A percentile compares a stretch with the other conserved stretches of the same genome.
These are phyloP conservation scores for Thalassiosira exigua DNA, from an alignment of 352 stramenopile genomes.

Conservation along the genomic window DNA sequence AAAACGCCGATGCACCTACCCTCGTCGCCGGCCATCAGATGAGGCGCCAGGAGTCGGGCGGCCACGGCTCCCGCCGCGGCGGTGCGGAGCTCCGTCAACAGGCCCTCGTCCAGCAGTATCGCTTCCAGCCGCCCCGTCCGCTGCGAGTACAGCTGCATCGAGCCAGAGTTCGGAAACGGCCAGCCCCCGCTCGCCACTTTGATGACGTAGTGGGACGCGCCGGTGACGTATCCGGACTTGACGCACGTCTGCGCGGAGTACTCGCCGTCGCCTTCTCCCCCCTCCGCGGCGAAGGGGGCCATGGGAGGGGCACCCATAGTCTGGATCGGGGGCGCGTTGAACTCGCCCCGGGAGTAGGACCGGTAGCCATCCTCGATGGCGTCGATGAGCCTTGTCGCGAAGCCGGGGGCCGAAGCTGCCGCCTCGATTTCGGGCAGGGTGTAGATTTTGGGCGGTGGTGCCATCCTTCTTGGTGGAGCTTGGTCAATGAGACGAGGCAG, in stretches of 20 bases:
- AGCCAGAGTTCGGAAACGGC: constrained; percentile 53
- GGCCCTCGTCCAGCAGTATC: constrained; percentile 70
- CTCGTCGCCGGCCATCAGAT: constrained; percentile 4
- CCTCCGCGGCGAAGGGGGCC: constrained; percentile 40
- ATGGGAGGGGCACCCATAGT: constrained; percentile 67
- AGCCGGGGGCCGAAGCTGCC: constrained; percentile 32
- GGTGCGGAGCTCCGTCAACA: constrained; percentile 73
- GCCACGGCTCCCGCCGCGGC: constrained; percentile 69
- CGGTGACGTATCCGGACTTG: constrained; percentile 74
- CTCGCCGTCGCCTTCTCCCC: constrained; percentile 18
- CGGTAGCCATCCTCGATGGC: constrained; percentile 67
- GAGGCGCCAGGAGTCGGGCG: constrained; percentile 54
- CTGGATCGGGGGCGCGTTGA: constrained; percentile 64
- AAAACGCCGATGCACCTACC: constrained; percentile 64
- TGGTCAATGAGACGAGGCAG: too few relatives aligned
- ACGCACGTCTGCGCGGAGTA: constrained; percentile 75
- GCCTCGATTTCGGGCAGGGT: constrained; percentile 58
- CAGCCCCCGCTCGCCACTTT: constrained; percentile 68
- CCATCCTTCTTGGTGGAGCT: too few relatives aligned
- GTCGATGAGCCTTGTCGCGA: constrained; percentile 56
- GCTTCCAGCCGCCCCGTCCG: constrained; percentile 64
- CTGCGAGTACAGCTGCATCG: constrained; percentile 78
- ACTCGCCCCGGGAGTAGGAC: constrained; percentile 48
- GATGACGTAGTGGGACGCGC: constrained; percentile 65
- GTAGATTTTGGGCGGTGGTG: constrained; percentile 37